Evolutionary conservation across 176 grass and related monocot species (phyloP).

Genomic region (Dactylis glomerata): DNA sequence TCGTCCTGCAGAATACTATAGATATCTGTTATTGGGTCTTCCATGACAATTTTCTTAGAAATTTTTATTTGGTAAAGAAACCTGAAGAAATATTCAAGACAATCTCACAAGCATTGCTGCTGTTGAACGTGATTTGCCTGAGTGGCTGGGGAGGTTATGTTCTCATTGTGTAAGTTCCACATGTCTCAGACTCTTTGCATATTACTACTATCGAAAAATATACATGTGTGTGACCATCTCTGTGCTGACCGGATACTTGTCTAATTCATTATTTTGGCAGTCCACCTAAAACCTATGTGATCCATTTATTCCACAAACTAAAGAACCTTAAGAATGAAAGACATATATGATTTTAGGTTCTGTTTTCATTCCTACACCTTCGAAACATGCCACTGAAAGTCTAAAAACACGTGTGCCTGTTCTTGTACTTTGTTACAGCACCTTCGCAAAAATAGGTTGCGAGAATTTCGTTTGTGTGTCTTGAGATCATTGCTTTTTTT

Average conservation of each 20-base stretch:
- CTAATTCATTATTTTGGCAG: neutral
- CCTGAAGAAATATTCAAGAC: slow-evolving; percentile 93
- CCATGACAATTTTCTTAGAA: neutral
- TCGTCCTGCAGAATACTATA: neutral
- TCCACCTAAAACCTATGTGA: neutral
- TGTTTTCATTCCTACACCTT: neutral
- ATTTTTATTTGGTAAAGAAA: slow-evolving; percentile 51
- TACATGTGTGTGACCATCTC: neutral
- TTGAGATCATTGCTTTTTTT: neutral
- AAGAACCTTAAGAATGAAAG: slow-evolving; percentile 20
- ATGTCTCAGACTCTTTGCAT: neutral
- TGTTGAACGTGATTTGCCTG: slow-evolving; percentile 80
- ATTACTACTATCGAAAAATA: neutral
- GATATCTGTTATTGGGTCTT: neutral
- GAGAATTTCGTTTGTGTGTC: too few relatives aligned
- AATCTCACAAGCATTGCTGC: slow-evolving; percentile 84
- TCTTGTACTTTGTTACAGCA: too few relatives aligned
- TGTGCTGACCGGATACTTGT: neutral
- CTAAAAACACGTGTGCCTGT: neutral
- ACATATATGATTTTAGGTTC: slow-evolving; percentile 11
- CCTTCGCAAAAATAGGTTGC: too few relatives aligned
- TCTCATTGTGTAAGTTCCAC: slow-evolving; percentile 71
- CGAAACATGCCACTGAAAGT: neutral
- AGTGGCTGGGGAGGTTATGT: slow-evolving; percentile 93
- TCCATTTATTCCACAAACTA: slow-evolving; percentile 13